These are phyloP conservation scores for Apiotrichum laibachii DNA, from an alignment of 1,284 basidiomycete genomes.

Conservation along the genomic window DNA sequence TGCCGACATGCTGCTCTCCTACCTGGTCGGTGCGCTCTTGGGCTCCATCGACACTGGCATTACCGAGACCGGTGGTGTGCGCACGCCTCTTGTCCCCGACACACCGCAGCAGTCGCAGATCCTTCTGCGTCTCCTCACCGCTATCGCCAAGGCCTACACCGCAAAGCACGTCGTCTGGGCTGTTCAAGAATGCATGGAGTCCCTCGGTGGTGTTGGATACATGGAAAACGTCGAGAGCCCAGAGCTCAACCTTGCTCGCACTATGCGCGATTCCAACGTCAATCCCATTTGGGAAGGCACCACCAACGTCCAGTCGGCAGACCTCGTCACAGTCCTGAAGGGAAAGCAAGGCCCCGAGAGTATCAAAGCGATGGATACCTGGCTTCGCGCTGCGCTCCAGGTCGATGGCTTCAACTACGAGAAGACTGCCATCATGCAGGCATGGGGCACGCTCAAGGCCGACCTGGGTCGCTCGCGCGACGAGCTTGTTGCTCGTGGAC, in stretches of 20 bases:
- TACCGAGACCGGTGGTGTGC: constrained; percentile 54
- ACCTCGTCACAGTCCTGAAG: constrained; percentile 18
- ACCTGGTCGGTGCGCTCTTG: constrained; percentile 61
- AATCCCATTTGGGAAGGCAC: constrained; percentile 84
- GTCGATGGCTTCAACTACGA: constrained; percentile 1
- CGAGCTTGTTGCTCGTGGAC: constrained; percentile 11
- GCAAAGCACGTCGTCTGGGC: constrained; percentile 63
- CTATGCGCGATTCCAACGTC: constrained; percentile 65
- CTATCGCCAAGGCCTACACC: constrained; percentile 67
- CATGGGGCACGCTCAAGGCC: not conserved
- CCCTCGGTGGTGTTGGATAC: constrained; percentile 73
- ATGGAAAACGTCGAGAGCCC: constrained; percentile 71
- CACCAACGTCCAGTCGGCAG: constrained; percentile 18
- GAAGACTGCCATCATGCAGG: constrained; percentile 1
- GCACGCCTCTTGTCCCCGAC: constrained; percentile 4
- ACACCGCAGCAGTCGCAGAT: constrained; percentile 53
- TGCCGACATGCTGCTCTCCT: constrained; percentile 62
- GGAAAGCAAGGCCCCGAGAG: constrained; percentile 3
- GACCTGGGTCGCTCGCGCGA: constrained; percentile 8
- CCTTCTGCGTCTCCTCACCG: constrained; percentile 65
- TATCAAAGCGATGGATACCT: constrained; percentile 3
- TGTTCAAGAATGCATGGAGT: constrained; percentile 71
- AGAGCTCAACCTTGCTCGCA: constrained; percentile 40
- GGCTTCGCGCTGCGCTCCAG: constrained; percentile 1
- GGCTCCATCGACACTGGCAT: constrained; percentile 58